phyloP scores from a whole-genome alignment of 2,329 filamentous ascomycete species.

The Trichoderma semiorbis region DNA sequence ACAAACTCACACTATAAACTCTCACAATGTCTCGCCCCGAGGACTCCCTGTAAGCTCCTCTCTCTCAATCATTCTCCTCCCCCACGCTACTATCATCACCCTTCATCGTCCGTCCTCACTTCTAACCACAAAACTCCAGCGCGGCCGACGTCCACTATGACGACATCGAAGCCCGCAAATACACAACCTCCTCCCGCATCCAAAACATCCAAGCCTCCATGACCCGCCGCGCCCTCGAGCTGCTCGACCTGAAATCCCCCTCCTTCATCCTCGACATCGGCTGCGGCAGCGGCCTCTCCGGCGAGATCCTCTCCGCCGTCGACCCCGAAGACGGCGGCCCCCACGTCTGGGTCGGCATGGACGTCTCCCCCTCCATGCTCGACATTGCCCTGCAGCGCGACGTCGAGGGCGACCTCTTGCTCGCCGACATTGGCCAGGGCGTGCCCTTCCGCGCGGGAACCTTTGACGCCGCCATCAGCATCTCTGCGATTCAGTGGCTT shows the following conservation, averaged over 20 bases:
- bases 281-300: conserved; percentile 90
- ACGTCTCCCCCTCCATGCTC: conserved; percentile 94
- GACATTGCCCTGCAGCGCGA: conserved; percentile 88
- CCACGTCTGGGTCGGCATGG: conserved; percentile 97
- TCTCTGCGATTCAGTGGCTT: conserved; percentile 96
- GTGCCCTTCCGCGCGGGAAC: conserved; percentile 88
- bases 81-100: conserved; percentile 25
- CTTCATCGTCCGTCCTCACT: not conserved
- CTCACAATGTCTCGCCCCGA: conserved; percentile 90
- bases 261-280: conserved; percentile 95
- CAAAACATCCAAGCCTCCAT: conserved; percentile 92
- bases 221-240: conserved; percentile 88
- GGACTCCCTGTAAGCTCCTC: conserved; percentile 71
- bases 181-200: conserved; percentile 93
- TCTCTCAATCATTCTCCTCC: conserved; percentile 17
- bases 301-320: conserved; percentile 82
- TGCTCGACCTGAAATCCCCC: conserved; percentile 74
- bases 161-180: conserved; percentile 92
- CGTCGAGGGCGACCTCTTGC: conserved; percentile 87
- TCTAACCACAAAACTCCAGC: conserved; percentile 43
- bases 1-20: not conserved
- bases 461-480: conserved; percentile 93
- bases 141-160: conserved; percentile 97
- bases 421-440: conserved; percentile 93
- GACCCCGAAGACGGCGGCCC: conserved; percentile 70